A percentile compares a stretch with the other conserved stretches of the same genome.
Conservation (phyloP, 108 stramenopile genomes). For the Fragilaria radians region DNA sequence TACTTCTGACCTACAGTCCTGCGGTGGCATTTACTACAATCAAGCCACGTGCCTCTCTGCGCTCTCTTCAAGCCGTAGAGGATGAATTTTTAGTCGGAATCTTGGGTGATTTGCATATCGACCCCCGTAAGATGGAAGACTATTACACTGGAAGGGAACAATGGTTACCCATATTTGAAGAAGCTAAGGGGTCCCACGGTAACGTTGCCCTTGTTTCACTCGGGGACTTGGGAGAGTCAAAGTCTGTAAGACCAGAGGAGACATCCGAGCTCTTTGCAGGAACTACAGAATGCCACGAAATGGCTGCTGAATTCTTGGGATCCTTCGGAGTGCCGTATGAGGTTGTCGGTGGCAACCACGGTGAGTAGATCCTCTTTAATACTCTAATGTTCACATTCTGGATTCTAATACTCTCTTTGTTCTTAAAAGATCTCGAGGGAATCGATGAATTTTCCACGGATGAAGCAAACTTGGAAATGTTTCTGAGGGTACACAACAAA, state of each 20-base stretch:
- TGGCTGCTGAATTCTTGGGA: constrained; percentile 4
- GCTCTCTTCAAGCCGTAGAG: too few species aligned
- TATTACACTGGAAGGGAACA: constrained; percentile 31
- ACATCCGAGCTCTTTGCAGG: constrained; percentile 11
- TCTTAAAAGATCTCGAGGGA: constrained; percentile 77
- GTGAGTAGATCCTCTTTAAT: too few species aligned
- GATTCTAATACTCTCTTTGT: too few species aligned
- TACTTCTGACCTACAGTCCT: not conserved
- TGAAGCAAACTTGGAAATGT: constrained; percentile 56
- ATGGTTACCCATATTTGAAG: constrained; percentile 35
- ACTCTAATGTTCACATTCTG: too few species aligned
- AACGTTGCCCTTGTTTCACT: constrained; percentile 15
- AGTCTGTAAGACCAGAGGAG: not conserved
- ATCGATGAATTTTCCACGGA: constrained; percentile 76
- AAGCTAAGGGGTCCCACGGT: constrained; percentile 48
- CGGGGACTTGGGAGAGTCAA: constrained; percentile 15
- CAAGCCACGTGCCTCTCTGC: not conserved
- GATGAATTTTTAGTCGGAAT: constrained; percentile 28
- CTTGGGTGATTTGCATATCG: constrained; percentile 75
- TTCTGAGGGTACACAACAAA: constrained; percentile 41
- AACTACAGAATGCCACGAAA: constrained; percentile 10
- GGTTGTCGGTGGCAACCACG: constrained; percentile 8
- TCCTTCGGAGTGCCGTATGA: constrained; percentile 8
- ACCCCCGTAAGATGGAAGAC: constrained; percentile 68
- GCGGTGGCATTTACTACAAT: not conserved